Conservation (phyloP, 768 basidiomycete genomes). For the Kondoa malvinella region DNA sequence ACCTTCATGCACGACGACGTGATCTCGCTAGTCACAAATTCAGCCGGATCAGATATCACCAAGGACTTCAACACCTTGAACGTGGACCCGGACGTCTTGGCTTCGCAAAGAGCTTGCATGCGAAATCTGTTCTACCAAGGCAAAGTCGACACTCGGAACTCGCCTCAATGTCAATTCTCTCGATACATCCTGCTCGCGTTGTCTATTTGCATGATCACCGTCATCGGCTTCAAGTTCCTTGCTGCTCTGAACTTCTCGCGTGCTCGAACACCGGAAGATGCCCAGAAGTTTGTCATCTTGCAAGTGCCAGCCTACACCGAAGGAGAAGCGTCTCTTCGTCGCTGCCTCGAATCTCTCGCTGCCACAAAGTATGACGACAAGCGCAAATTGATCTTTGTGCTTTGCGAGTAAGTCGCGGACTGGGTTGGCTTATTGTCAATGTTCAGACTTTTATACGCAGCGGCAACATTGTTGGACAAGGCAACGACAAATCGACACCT, state of each 20-base stretch:
- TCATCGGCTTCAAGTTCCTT: conserved; percentile 92
- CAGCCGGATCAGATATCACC: conserved; percentile 63
- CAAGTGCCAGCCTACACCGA: conserved; percentile 99
- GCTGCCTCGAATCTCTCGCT: conserved; percentile 84
- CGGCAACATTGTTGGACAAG: conserved; percentile 92
- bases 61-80: conserved; percentile 49
- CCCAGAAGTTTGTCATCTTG: conserved; percentile 80
- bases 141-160: conserved; percentile 77
- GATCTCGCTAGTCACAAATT: conserved; percentile 56
- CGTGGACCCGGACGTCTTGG: conserved; percentile 46
- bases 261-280: conserved; percentile 70
- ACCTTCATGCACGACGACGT: conserved; percentile 59
- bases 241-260: conserved; percentile 71
- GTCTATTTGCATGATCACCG: conserved; percentile 76
- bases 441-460: background rate
- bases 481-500: conserved; percentile 89
- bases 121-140: conserved; percentile 86
- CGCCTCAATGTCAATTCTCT: conserved; percentile 77
- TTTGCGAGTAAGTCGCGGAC: conserved; percentile 51
- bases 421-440: background rate
- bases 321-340: conserved; percentile 65
- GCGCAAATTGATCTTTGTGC: conserved; percentile 75
- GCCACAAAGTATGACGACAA: conserved; percentile 96
- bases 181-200: conserved; percentile 77
- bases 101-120: conserved; percentile 66